Percentiles rank a stretch among this genome's conserved stretches.
These are phyloP conservation scores for Penicillium bialowiezense DNA, from an alignment of 495 filamentous ascomycete genomes.

Conservation along the genomic window DNA sequence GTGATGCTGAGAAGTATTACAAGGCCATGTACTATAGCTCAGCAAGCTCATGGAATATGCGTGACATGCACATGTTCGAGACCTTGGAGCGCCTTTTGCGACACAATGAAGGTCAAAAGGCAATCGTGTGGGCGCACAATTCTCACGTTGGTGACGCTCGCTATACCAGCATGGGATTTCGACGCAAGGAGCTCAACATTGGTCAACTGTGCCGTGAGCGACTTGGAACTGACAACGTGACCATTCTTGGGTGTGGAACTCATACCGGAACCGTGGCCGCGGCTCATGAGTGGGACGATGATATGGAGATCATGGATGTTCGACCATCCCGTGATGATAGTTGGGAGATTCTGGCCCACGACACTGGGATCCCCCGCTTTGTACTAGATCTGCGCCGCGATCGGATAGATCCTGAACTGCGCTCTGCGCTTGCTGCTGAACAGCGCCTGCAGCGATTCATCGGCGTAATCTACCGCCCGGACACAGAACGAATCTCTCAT, in stretches of 20 bases:
- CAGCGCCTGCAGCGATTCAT: conserved; percentile 53
- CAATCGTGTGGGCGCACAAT: conserved; percentile 61
- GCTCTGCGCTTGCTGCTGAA: conserved; percentile 37
- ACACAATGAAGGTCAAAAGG: conserved; percentile 44
- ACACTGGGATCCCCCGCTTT: conserved; percentile 46
- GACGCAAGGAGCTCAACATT: conserved; percentile 51
- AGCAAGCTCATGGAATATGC: conserved; percentile 54
- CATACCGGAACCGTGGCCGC: conserved; percentile 58
- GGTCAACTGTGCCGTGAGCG: conserved; percentile 55
- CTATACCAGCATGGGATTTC: conserved; percentile 51
- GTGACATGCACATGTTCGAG: conserved; percentile 59
- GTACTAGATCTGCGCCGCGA: conserved; percentile 47
- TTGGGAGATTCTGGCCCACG: conserved; percentile 46
- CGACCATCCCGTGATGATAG: conserved; percentile 39
- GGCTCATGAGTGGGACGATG: conserved; percentile 54
- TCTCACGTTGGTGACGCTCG: conserved; percentile 60
- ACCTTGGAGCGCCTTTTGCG: conserved; percentile 48
- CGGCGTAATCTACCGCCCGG: conserved; percentile 58
- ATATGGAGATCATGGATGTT: conserved; percentile 53
- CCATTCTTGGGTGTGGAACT: conserved; percentile 51
- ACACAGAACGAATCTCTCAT: conserved; percentile 52
- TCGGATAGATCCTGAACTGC: conserved; percentile 32
- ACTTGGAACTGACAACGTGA: conserved; percentile 44
- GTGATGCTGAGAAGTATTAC: conserved; percentile 58
- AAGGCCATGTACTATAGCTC: conserved; percentile 58